Base-by-base conservation (phyloP, 1,139 yeast genomes). In the Maudiozyma humilis region DNA sequence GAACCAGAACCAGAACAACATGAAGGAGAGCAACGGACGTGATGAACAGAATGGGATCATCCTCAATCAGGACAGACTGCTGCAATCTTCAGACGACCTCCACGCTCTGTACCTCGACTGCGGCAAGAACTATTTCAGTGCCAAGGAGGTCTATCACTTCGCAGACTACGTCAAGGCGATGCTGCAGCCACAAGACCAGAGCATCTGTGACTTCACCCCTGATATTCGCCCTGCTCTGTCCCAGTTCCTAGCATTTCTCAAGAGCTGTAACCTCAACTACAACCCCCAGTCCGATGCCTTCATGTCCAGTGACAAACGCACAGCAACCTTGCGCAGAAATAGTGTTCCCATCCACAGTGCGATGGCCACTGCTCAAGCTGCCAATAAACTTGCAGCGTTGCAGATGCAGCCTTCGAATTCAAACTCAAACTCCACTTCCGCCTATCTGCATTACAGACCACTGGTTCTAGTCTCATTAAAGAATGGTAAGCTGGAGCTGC, bases 401-500 rank as follows among this genome's bases (percentile, higher is more conserved):
- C 27, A 23, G 27, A 23, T 23, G 27, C 27, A 23, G 27, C 27
- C 27, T 23, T 23, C 27, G 27, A 23, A 23, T 23, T 23, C 27
- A 10, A 46, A 27, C 39, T n/a, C n/a, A n/a, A n/a, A n/a, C n/a
- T n/a, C 42, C 4, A 43, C 49, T 5, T 51, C 54, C 3, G 27
- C 47, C 7, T 46, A 46, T 31, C 45, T 65, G 33, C 66, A 66
- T 40, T 62, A 63, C 40, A 64, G 63, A 44, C 72, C 75, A 17
- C 66, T 82, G 42, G 80, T 80, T 41, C 67, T 88, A 42, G 93
- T 89, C 27, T 80, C 86, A 44, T 85, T 91, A 66, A 91, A 91
- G 62, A 83, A 88, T 20, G 91, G 94, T 10, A 74, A 96, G 49
- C 70, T 84, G 48, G 98, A 91, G 61, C 85, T 89, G 4, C 81